These are phyloP conservation scores for Ophiostoma quercus DNA, from an alignment of 2,329 filamentous ascomycete genomes.

Conservation along the genomic window DNA sequence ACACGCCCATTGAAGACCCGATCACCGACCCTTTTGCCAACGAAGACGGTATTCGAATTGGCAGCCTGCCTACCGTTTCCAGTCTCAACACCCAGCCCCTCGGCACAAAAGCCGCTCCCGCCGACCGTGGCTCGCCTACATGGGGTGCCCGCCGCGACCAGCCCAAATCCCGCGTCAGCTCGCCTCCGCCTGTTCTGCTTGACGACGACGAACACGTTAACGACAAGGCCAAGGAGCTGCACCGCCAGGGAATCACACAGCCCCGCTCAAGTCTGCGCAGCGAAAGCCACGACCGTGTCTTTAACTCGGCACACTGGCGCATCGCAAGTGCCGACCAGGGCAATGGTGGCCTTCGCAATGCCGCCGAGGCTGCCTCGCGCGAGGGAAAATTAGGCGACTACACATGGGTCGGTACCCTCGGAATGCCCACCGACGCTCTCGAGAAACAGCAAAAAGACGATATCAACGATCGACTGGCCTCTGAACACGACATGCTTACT, in stretches of 20 bases:
- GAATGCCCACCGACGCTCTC: constrained; percentile 87
- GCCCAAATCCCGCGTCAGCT: constrained; percentile 67
- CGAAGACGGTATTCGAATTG: constrained; percentile 53
- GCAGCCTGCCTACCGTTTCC: constrained; percentile 40
- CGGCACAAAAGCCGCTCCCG: constrained; percentile 47
- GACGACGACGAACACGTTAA: constrained; percentile 55
- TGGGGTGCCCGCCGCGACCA: constrained; percentile 76
- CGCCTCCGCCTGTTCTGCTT: constrained; percentile 70
- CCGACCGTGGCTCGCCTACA: constrained; percentile 67
- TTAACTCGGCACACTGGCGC: constrained; percentile 74
- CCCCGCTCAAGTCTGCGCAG: constrained; percentile 48
- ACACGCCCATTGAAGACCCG: constrained; percentile 49
- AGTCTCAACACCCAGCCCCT: not conserved
- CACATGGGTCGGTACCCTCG: constrained; percentile 86
- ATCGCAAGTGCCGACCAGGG: constrained; percentile 83
- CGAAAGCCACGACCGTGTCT: constrained; percentile 62
- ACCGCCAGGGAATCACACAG: constrained; percentile 54
- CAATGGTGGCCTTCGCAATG: constrained; percentile 87
- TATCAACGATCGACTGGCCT: constrained; percentile 74
- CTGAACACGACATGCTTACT: constrained; percentile 74
- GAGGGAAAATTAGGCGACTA: constrained; percentile 66
- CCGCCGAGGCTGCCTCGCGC: constrained; percentile 70
- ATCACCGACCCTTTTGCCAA: constrained; percentile 50
- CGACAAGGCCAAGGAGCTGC: constrained; percentile 53
- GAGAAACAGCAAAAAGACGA: constrained; percentile 70